Percentiles rank a stretch among this genome's conserved stretches.
These are phyloP conservation scores for Diaporthe destruens DNA, from an alignment of 2,329 filamentous ascomycete species.

Conservation along the genomic window DNA sequence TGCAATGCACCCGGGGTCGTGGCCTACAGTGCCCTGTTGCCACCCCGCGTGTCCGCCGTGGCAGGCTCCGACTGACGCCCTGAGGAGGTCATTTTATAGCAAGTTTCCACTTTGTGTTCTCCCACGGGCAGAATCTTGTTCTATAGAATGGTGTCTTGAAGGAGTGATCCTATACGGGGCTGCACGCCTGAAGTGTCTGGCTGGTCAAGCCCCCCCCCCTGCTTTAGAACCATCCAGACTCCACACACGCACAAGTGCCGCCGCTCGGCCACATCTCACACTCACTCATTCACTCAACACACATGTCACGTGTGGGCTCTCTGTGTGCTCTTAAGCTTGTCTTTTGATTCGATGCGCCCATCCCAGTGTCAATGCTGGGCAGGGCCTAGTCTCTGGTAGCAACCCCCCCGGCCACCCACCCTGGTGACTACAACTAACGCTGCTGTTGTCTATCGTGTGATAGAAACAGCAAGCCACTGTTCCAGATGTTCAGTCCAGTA, in stretches of 20 bases:
- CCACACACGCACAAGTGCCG: neutral
- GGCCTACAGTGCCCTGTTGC: neutral
- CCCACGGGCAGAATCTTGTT: neutral
- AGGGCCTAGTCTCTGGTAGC: conserved; percentile 19
- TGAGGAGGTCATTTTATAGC: no score
- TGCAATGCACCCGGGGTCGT: neutral
- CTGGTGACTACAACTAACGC: conserved; percentile 1
- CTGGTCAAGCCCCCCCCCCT: neutral
- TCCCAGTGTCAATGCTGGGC: neutral
- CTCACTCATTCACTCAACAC: neutral
- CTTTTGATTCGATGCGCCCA: conserved; percentile 5
- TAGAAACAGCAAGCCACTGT: neutral
- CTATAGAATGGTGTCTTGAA: neutral
- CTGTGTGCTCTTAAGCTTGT: conserved; percentile 12
- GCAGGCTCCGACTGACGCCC: no score
- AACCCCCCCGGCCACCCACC: conserved; percentile 6
- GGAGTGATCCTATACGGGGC: no score
- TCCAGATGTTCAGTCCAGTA: neutral
- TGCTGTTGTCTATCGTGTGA: conserved; percentile 13
- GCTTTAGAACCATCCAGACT: neutral
- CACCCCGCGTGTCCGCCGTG: no score
- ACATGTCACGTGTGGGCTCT: conserved; percentile 18
- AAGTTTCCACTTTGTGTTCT: neutral
- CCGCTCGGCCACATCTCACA: neutral
- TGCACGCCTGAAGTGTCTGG: neutral